phyloP scores from a whole-genome alignment of 495 filamentous ascomycete genomes.

The Parathielavia hyrcaniae region DNA sequence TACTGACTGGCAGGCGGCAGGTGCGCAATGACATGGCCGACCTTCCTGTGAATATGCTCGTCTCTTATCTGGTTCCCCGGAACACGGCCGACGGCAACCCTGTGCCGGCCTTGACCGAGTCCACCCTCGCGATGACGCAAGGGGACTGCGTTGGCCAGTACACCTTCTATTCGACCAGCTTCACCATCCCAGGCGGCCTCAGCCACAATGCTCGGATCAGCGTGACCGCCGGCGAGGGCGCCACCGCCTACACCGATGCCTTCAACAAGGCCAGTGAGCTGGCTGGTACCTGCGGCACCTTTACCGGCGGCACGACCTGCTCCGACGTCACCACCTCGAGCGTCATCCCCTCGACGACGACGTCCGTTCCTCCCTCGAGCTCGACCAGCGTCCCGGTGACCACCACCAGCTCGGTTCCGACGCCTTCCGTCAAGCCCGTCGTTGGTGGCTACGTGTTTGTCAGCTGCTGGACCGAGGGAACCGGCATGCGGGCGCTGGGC shows the following conservation, averaged over 20 bases:
- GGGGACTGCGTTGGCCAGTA: slow-evolving; percentile 48
- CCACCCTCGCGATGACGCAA: slow-evolving; percentile 43
- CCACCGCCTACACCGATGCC: slow-evolving; percentile 29
- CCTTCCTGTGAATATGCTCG: slow-evolving; percentile 36
- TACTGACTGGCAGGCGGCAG: slow-evolving; percentile 24
- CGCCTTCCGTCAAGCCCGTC: slow-evolving; percentile 28
- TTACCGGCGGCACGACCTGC: slow-evolving; percentile 27
- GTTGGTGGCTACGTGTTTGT: slow-evolving; percentile 41
- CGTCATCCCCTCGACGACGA: slow-evolving; percentile 22
- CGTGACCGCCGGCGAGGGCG: slow-evolving; percentile 39
- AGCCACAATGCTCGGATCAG: slow-evolving; percentile 46
- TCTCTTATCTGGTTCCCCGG: slow-evolving; percentile 47
- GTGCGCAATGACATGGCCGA: slow-evolving; percentile 45
- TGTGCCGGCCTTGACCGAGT: slow-evolving; percentile 43
- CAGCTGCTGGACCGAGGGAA: slow-evolving; percentile 45
- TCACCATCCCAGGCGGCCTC: slow-evolving; percentile 40
- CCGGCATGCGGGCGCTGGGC: slow-evolving; percentile 36
- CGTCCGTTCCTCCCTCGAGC: slow-evolving; percentile 20
- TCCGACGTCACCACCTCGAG: slow-evolving; percentile 11
- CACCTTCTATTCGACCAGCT: slow-evolving; percentile 47
- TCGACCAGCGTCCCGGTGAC: slow-evolving; percentile 17
- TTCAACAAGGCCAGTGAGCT: slow-evolving; percentile 40
- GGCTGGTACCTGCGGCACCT: slow-evolving; percentile 36
- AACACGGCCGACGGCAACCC: slow-evolving; percentile 36
- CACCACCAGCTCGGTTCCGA: slow-evolving; percentile 25